These are phyloP conservation scores for Rhizophora mangle DNA, from an alignment of 345 rosid genomes.

Conservation along the genomic window DNA sequence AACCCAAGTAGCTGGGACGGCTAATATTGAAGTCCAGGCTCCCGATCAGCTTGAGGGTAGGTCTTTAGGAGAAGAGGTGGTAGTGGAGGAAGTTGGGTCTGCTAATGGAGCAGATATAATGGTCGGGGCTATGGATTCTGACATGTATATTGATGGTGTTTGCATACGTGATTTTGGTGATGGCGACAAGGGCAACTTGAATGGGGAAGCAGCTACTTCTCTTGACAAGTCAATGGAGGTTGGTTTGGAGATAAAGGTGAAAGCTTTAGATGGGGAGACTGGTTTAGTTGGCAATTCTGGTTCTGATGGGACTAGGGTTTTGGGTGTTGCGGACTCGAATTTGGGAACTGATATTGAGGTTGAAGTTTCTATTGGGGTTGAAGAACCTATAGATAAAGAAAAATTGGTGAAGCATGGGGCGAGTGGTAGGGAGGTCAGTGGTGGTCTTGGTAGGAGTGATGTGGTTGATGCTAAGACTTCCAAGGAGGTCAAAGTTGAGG, in stretches of 20 bases:
- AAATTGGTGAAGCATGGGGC: slow-evolving; percentile 8
- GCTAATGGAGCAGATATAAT: slow-evolving; percentile 37
- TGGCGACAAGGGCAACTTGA: slow-evolving; percentile 19
- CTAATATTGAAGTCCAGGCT: slow-evolving; percentile 14
- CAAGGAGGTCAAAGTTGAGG: background rate
- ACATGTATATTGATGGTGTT: slow-evolving; percentile 42
- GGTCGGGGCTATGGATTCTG: slow-evolving; percentile 45
- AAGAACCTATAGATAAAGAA: slow-evolving; percentile 12
- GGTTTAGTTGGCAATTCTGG: slow-evolving; percentile 15
- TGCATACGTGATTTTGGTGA: slow-evolving; percentile 24
- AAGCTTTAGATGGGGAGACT: slow-evolving; percentile 7
- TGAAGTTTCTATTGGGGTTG: slow-evolving; percentile 5
- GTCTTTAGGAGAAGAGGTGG: slow-evolving; percentile 10
- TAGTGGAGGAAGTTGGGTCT: slow-evolving; percentile 26
- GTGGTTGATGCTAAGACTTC: slow-evolving; percentile 1
- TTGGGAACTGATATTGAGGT: slow-evolving; percentile 7
- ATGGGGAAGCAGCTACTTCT: slow-evolving; percentile 18
- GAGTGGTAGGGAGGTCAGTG: slow-evolving; percentile 6
- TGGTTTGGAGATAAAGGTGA: slow-evolving; percentile 16
- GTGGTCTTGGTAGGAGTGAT: background rate
- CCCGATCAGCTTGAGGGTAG: slow-evolving; percentile 19
- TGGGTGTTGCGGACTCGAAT: slow-evolving; percentile 10
- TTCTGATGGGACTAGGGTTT: slow-evolving; percentile 9
- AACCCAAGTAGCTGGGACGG: slow-evolving; percentile 13
- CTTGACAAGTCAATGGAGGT: background rate